These are phyloP conservation scores for Tylopilus rubrobrunneus DNA, from an alignment of 768 basidiomycete genomes.

Conservation along the genomic window DNA sequence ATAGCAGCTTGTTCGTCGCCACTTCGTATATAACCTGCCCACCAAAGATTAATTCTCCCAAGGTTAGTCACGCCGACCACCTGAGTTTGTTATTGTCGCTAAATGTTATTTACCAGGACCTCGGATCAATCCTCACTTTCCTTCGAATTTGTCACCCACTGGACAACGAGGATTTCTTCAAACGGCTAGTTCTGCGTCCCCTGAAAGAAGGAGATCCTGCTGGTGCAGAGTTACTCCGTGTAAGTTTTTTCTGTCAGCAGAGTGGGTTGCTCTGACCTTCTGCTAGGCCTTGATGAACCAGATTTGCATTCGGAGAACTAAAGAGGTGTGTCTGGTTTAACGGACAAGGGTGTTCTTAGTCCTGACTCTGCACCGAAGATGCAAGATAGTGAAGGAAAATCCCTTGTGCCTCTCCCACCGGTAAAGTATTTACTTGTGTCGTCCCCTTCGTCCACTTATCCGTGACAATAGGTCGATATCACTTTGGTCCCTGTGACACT, in stretches of 20 bases:
- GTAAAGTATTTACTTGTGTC: conserved; percentile 29
- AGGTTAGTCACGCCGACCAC: conserved; percentile 34
- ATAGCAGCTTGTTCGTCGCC: not conserved
- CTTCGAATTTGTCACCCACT: conserved; percentile 81
- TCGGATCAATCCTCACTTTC: conserved; percentile 84
- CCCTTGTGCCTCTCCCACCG: conserved; percentile 72
- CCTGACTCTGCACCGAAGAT: conserved; percentile 48
- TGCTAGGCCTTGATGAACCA: conserved; percentile 71
- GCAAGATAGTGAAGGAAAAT: conserved; percentile 74
- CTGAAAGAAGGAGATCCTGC: conserved; percentile 62
- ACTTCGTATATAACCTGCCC: not conserved
- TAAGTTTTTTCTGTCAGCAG: conserved; percentile 29
- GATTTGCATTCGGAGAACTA: conserved; percentile 76
- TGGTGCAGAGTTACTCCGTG: conserved; percentile 70
- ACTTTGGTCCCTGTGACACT: conserved; percentile 70
- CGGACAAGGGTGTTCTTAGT: not conserved
- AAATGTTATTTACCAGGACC: conserved; percentile 49
- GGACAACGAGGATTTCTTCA: conserved; percentile 80
- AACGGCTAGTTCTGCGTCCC: conserved; percentile 73
- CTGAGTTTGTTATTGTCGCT: not conserved
- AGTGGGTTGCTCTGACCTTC: conserved; percentile 1
- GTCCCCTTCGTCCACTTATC: conserved; percentile 2
- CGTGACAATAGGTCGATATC: conserved; percentile 60
- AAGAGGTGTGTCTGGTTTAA: conserved; percentile 50
- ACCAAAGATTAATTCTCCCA: conserved; percentile 72